These are phyloP conservation scores for Syncephalastrum sp. DNA, from an alignment of 371 early-diverging fungal species.

Conservation along the genomic window DNA sequence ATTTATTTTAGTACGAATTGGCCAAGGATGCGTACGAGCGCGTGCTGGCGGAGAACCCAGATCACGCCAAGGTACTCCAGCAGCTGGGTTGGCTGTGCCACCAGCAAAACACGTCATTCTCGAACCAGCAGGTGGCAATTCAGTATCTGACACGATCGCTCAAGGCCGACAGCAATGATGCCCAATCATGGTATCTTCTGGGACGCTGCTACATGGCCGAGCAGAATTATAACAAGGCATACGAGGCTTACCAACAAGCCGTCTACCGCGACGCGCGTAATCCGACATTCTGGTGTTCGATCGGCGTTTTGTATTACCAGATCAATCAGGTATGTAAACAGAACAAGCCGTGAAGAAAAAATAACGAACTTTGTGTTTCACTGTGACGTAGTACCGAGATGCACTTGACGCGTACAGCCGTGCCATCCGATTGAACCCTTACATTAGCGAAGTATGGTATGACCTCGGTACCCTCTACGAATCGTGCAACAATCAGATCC, in stretches of 20 bases:
- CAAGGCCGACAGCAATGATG: slow-evolving; percentile 86
- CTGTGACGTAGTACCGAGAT: slow-evolving; percentile 67
- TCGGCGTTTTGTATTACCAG: slow-evolving; percentile 96
- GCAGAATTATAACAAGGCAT: slow-evolving; percentile 93
- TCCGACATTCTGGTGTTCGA: slow-evolving; percentile 98
- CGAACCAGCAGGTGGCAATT: slow-evolving; percentile 83
- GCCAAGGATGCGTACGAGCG: slow-evolving; percentile 95
- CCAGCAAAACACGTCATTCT: slow-evolving; percentile 76
- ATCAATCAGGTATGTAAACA: slow-evolving; percentile 68
- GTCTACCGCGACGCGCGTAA: slow-evolving; percentile 93
- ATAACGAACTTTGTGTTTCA: not conserved
- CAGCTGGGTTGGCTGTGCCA: slow-evolving; percentile 97
- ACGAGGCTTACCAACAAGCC: slow-evolving; percentile 97
- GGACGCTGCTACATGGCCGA: slow-evolving; percentile 97
- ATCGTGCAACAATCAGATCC: slow-evolving; percentile 95
- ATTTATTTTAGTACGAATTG: slow-evolving; percentile 51
- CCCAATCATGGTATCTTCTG: slow-evolving; percentile 94
- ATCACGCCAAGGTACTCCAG: slow-evolving; percentile 94
- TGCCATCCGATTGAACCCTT: slow-evolving; percentile 92
- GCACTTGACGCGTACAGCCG: slow-evolving; percentile 97
- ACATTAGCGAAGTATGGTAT: slow-evolving; percentile 96
- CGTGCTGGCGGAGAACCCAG: slow-evolving; percentile 85
- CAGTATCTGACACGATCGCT: slow-evolving; percentile 80
- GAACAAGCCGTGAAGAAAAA: not conserved
- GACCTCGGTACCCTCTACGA: slow-evolving; percentile 97